Conservation (phyloP, 495 filamentous ascomycete species). For the Hyaloscypha finlandica region DNA sequence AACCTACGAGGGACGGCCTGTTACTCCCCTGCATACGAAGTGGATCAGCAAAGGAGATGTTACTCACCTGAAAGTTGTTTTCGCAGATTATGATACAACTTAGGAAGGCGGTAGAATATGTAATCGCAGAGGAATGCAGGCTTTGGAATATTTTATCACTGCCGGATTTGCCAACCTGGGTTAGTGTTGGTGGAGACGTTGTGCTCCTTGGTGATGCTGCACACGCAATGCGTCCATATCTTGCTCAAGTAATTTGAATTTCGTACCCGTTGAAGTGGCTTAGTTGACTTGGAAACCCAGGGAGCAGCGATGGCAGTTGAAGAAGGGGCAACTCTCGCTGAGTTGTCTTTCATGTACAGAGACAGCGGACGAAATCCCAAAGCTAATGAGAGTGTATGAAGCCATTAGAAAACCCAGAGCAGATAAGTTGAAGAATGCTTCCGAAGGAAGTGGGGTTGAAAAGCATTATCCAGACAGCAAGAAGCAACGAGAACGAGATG, state of each 20-base stretch:
- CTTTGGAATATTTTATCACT: not conserved
- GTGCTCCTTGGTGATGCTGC: not conserved
- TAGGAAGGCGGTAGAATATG: not conserved
- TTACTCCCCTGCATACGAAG: not conserved
- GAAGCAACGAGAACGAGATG: not conserved
- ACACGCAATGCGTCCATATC: not conserved
- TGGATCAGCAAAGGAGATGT: not conserved
- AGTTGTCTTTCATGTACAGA: not conserved
- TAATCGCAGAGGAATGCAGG: not conserved
- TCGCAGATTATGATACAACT: not conserved
- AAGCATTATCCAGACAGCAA: not conserved
- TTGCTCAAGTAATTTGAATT: not conserved
- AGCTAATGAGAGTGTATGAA: not conserved
- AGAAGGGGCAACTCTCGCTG: not conserved
- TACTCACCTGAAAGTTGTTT: not conserved
- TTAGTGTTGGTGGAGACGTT: not conserved
- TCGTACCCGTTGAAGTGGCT: not conserved
- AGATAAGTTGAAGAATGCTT: not conserved
- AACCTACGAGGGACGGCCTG: not conserved
- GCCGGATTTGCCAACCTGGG: not conserved
- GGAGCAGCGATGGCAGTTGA: not conserved
- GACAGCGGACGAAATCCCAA: not conserved
- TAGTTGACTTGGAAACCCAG: not conserved
- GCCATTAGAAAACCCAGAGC: not conserved
- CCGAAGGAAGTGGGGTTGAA: not conserved